Conservation (phyloP, 2,329 filamentous ascomycete species). For the Aureobasidium vineae region DNA sequence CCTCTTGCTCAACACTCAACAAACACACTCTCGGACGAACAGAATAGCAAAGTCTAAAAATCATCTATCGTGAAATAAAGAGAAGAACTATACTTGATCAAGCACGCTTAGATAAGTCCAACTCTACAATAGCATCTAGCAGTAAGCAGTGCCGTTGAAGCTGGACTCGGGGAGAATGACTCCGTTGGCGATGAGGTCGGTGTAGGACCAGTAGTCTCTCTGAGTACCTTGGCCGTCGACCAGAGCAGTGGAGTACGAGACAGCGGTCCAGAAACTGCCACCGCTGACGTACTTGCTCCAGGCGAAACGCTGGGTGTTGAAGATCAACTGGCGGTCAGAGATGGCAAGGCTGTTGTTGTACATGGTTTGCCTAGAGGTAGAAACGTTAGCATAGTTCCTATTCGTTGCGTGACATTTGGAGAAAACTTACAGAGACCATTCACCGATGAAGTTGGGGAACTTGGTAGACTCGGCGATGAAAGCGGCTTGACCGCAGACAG, state of each 20-base stretch:
- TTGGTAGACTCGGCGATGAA: constrained; percentile 29
- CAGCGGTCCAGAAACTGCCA: constrained; percentile 34
- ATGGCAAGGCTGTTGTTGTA: constrained; percentile 37
- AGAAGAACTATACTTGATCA: background rate
- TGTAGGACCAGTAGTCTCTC: constrained; percentile 30
- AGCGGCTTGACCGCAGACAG: constrained; percentile 31
- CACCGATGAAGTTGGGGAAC: constrained; percentile 36
- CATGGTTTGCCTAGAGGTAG: constrained; percentile 29
- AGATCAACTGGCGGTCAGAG: constrained; percentile 32
- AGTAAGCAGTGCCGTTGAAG: constrained; percentile 26
- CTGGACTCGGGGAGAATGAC: constrained; percentile 26
- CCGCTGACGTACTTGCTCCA: constrained; percentile 39
- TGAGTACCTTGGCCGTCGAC: constrained; percentile 30
- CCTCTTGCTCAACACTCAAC: background rate
- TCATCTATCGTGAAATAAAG: background rate
- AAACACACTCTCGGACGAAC: background rate
- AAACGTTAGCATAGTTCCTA: too few relatives aligned
- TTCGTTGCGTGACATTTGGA: too few relatives aligned
- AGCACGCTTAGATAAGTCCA: background rate
- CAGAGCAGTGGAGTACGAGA: constrained; percentile 8
- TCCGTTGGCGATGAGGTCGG: constrained; percentile 23
- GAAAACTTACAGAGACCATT: constrained; percentile 33
- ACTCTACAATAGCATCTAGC: constrained; percentile 1
- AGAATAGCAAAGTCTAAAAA: background rate
- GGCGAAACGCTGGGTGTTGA: constrained; percentile 39